Evolutionary conservation across 768 basidiomycete genomes (phyloP), one percentile per base, ranked within the genome.

Genomic region (Cystoderma amianthinum): DNA sequence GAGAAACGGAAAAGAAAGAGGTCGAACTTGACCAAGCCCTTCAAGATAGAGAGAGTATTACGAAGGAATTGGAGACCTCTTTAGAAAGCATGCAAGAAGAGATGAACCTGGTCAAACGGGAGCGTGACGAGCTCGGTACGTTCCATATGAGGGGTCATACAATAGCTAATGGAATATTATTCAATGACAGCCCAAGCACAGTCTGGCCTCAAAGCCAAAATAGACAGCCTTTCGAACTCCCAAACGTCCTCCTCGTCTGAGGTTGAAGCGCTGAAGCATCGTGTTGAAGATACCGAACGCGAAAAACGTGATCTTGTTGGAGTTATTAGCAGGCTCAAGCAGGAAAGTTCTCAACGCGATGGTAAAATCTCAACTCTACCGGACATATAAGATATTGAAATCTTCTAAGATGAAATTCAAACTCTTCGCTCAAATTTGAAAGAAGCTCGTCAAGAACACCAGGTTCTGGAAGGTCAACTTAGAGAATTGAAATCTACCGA

Each of bases 291-390:
- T 45, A 74, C 75, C 1, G 90, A 96, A 48, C 74, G 86, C 41
- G 94, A 96, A 68, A 96, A 96, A 62, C 79, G 91, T 23, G 90
- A 94, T 47, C 73, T 96, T 36, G 69, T 94, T 32, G 78, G 76
- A 20, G 85, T 92, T 33, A 78, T 93, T 3, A 91, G 85, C 57
- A 74, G 87, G 40, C 62, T 92, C 47, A 86, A 90, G 57, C 79
- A 87, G 51, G 86, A 93, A 45, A 68, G 72, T 32, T 54, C 71
- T 5, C 78, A 85, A 53, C 77, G 84, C 40, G 85, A 92, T 46
- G 86, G 92, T 91, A 22, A 19, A 21, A 19, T 35, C 22, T n/a
- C 12, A 30, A 13, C 21, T 38, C 15, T 33, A 15, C 46, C 30
- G 48, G 42, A 53, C 47, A 32, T 6, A 25, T 44, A 7, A 9